Evolutionary conservation across 176 grass and related monocot genomes (phyloP).

Genomic region (Eragrostis curvula): DNA sequence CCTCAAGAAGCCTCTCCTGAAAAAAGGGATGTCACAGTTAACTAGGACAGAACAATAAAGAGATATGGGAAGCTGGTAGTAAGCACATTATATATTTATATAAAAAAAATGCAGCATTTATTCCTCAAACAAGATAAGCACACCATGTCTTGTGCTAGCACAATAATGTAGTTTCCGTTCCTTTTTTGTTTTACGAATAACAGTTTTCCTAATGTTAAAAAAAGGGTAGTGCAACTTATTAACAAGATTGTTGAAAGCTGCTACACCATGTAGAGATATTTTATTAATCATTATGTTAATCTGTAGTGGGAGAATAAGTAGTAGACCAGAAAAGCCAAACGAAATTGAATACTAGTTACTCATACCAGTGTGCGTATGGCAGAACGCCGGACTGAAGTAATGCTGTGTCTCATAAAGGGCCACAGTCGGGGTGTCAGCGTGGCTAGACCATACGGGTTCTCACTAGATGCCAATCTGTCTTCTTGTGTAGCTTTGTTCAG

Average conservation of each 20-base stretch:
- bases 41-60: constrained; percentile 26
- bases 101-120: no score
- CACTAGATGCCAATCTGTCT: constrained; percentile 49
- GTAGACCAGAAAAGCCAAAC: constrained; percentile 13
- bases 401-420: constrained; percentile 99
- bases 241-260: constrained; percentile 22
- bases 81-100: constrained; percentile 7
- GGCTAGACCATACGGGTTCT: constrained; percentile 89
- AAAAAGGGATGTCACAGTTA: constrained; percentile 33
- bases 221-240: background rate
- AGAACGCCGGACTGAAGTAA: constrained; percentile 90
- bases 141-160: constrained; percentile 9
- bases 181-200: background rate
- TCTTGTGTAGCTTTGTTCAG: constrained; percentile 66
- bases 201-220: constrained; percentile 14
- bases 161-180: constrained; percentile 3
- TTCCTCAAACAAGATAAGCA: background rate
- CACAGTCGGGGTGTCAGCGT: constrained; percentile 79
- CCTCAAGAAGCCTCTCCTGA: constrained; percentile 95
- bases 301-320: background rate
- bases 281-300: constrained; percentile 1
- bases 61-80: background rate
- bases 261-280: background rate
- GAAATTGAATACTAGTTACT: constrained; percentile 15
- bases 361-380: constrained; percentile 92